Evolutionary conservation across 768 basidiomycete species (phyloP).

Genomic region (Suillus discolor): DNA sequence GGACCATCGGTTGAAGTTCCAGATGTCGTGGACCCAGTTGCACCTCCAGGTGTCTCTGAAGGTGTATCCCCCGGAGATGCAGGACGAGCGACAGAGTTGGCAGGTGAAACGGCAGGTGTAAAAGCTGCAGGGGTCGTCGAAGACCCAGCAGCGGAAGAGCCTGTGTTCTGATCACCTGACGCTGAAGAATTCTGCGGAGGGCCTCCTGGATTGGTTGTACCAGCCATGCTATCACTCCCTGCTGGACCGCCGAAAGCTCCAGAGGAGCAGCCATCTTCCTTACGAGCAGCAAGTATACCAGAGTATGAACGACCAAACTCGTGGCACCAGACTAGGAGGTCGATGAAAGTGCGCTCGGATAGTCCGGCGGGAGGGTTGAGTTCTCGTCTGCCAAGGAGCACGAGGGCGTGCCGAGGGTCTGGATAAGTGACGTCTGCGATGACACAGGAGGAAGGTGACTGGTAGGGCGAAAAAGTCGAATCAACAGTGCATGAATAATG

Average conservation of each 20-base stretch:
- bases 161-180: slow-evolving; percentile 3
- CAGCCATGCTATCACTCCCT: slow-evolving; percentile 1
- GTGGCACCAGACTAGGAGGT: slow-evolving; percentile 33
- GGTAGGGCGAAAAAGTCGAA: slow-evolving; percentile 3
- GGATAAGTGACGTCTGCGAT: slow-evolving; percentile 31
- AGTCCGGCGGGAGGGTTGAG: slow-evolving; percentile 26
- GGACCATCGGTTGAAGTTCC: neutral
- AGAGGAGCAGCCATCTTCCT: slow-evolving; percentile 19
- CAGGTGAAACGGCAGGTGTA: slow-evolving; percentile 6
- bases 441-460: slow-evolving; percentile 24
- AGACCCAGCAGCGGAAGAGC: neutral
- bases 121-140: neutral
- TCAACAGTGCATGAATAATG: too few species aligned
- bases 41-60: neutral
- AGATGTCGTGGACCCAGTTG: neutral
- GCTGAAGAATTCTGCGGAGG: neutral
- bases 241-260: neutral
- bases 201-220: neutral
- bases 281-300: slow-evolving; percentile 26
- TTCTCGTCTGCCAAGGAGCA: slow-evolving; percentile 24
- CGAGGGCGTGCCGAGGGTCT: slow-evolving; percentile 23
- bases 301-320: slow-evolving; percentile 15
- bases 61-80: neutral
- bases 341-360: slow-evolving; percentile 23
- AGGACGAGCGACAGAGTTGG: neutral